These are phyloP conservation scores for Neospora caninum DNA, from an alignment of 169 alveolate genomes.

Conservation along the genomic window DNA sequence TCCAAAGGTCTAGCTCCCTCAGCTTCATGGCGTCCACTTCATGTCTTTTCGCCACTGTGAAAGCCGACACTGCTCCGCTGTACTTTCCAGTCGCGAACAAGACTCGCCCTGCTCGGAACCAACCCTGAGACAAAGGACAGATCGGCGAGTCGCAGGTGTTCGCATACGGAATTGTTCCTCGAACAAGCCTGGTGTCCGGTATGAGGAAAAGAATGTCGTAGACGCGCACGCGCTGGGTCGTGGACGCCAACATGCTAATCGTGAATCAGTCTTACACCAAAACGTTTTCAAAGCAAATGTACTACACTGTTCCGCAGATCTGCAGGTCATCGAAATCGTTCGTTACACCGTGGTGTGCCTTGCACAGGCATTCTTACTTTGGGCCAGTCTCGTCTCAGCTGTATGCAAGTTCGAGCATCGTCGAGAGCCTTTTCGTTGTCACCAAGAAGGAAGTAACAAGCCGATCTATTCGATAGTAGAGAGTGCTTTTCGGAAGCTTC, in stretches of 20 bases:
- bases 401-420: slow-evolving; percentile 1
- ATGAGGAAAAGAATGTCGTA: no score
- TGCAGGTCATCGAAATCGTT: no score
- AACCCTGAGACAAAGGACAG: neutral
- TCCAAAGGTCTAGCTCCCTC: slow-evolving; percentile 30
- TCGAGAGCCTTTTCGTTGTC: slow-evolving; percentile 34
- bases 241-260: no score
- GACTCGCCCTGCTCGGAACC: slow-evolving; percentile 35
- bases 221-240: no score
- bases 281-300: no score
- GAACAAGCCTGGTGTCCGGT: no score
- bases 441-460: slow-evolving; percentile 10
- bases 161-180: no score
- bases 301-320: no score
- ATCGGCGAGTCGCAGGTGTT: neutral
- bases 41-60: neutral
- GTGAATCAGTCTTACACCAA: no score
- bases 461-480: neutral
- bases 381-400: neutral
- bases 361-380: neutral
- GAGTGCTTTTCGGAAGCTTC: slow-evolving; percentile 27
- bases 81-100: slow-evolving; percentile 28
- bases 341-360: neutral
- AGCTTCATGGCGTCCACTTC: slow-evolving; percentile 3
- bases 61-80: slow-evolving; percentile 45